Evolutionary conservation across 495 filamentous ascomycete genomes (phyloP), one percentile per base, ranked within the genome.

Genomic region (Penicillium ochrochloron): DNA sequence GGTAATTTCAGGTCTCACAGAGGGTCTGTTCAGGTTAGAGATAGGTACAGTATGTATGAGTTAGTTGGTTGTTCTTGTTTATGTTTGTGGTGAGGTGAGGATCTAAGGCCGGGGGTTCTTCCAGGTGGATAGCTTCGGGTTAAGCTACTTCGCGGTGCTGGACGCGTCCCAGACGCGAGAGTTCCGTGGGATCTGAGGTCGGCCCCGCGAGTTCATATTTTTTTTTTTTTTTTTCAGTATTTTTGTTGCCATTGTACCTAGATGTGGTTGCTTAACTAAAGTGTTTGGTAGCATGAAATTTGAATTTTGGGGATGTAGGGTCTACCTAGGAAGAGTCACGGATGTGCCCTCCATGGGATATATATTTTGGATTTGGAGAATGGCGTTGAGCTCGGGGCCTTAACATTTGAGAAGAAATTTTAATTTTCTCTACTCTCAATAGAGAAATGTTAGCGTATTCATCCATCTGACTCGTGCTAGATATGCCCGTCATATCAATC

Each of bases 171-270:
- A 57, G 6, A 63, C 11, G 21, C 11, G 31, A 39, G 10, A 10
- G 61, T 63, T 63, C 61, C 61, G 61, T 23, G 61, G 42, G 42
- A 23, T 48, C 42, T n/a, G 12, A 33, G 25, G n/a, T 19, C 12
- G 15, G 55, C 62, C 55, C 62, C 55, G 33, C 62, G 56, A 41
- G 12, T 29, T 0, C 17, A n/a, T n/a, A n/a, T n/a, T 21, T 41
- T 42, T 44, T n/a, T 37, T 37, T 37, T 10, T 12, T 17, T 41
- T 41, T 41, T 17, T 14, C 5, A 17, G 1, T n/a, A n/a, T n/a
- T 6, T 41, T 4, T 41, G 15, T 41, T 5, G 12, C 5, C 14
- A 12, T 17, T 41, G 14, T 15, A 15, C 37, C 2, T 4, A 14
- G 37, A 14, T 41, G 17, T 17, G 31, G 31, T 33, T 33, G 31